Evolutionary conservation across 2,329 filamentous ascomycete species (phyloP).

Genomic region (Alternaria sp.): DNA sequence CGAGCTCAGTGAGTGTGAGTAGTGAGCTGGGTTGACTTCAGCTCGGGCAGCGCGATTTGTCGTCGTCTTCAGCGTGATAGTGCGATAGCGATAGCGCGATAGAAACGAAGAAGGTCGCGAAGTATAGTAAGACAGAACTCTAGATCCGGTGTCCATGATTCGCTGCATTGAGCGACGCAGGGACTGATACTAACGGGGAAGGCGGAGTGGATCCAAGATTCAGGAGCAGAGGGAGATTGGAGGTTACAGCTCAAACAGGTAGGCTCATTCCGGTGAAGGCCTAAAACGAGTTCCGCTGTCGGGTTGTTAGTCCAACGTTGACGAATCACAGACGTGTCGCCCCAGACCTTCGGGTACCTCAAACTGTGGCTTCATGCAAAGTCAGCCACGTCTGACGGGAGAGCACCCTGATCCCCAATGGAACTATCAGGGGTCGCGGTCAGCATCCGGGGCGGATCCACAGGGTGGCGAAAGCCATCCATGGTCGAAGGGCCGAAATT

Average conservation of each 20-base stretch:
- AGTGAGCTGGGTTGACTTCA: background rate
- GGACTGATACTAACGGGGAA: constrained; percentile 7
- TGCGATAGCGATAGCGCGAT: background rate
- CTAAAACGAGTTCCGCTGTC: constrained; percentile 13
- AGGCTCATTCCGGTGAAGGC: constrained; percentile 14
- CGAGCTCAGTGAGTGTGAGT: background rate
- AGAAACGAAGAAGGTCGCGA: background rate
- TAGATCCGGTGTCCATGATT: constrained; percentile 16
- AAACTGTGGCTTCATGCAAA: constrained; percentile 30
- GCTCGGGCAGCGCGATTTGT: background rate
- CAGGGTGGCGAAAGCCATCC: constrained; percentile 1
- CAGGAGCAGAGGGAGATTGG: constrained; percentile 4
- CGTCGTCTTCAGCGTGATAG: background rate
- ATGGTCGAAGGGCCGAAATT: constrained; percentile 18
- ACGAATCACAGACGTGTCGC: constrained; percentile 20
- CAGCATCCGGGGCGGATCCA: constrained; percentile 7
- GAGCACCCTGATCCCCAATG: constrained; percentile 7
- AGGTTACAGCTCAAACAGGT: background rate
- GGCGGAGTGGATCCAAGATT: constrained; percentile 2
- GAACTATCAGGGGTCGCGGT: background rate
- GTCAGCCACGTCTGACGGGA: constrained; percentile 22
- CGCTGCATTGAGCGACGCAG: background rate
- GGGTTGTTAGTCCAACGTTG: constrained; percentile 12
- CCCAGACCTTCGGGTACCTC: constrained; percentile 8
- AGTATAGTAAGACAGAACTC: background rate